Evolutionary conservation across 2,329 filamentous ascomycete species (phyloP).

Genomic region (Aspergillus glaucus): DNA sequence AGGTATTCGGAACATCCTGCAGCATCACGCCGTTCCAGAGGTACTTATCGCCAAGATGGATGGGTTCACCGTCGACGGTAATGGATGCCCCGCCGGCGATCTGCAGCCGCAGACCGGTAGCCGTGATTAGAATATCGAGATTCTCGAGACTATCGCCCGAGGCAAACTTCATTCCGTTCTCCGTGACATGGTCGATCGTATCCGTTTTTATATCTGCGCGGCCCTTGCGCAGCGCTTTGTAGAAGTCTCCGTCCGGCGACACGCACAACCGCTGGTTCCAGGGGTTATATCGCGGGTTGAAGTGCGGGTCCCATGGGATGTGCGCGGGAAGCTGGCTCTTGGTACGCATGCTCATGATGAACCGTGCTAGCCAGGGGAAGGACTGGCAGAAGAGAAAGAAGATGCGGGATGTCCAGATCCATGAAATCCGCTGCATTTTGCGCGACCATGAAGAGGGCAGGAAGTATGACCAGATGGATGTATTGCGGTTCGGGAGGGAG

Average conservation of each 20-base stretch:
- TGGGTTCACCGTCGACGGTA: conserved; percentile 31
- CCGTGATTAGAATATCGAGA: conserved; percentile 41
- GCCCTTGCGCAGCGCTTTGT: conserved; percentile 45
- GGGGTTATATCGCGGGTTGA: conserved; percentile 58
- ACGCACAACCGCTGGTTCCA: conserved; percentile 73
- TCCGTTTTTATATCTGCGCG: conserved; percentile 51
- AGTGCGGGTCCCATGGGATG: conserved; percentile 55
- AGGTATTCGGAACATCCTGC: conserved; percentile 39
- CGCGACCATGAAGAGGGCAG: conserved; percentile 31
- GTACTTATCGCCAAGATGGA: conserved; percentile 30
- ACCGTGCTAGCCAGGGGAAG: conserved; percentile 48
- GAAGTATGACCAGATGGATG: conserved; percentile 18
- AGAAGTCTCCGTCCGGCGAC: conserved; percentile 57
- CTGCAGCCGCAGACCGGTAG: conserved; percentile 39
- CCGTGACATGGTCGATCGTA: conserved; percentile 46
- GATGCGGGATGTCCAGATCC: conserved; percentile 44
- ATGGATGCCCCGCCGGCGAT: conserved; percentile 33
- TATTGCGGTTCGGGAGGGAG: conserved; percentile 38
- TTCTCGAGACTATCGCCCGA: conserved; percentile 34
- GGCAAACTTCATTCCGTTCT: conserved; percentile 44
- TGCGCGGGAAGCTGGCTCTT: conserved; percentile 48
- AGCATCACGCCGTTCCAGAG: conserved; percentile 41
- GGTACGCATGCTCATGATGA: conserved; percentile 43
- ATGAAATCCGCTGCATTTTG: conserved; percentile 39
- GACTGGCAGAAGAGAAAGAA: conserved; percentile 49